A percentile compares a stretch with the other conserved stretches of the same genome.
phyloP scores from a whole-genome alignment of 2,329 filamentous ascomycete genomes.

The Ambrosiella cleistominuta region DNA sequence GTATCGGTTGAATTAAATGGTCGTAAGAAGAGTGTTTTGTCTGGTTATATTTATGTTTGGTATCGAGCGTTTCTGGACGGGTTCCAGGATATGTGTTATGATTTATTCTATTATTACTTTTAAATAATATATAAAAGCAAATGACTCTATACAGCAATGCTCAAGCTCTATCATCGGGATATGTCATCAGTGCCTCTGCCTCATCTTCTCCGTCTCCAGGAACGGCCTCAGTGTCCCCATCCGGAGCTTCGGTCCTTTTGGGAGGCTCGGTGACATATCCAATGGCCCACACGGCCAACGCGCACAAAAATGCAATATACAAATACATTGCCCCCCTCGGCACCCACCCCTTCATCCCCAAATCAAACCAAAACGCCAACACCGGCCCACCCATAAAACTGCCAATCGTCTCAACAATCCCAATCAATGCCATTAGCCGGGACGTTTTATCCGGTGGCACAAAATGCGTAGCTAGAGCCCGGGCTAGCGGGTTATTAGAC shows the following conservation, averaged over 20 bases:
- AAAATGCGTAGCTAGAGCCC: slow-evolving; percentile 25
- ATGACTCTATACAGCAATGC: neutral
- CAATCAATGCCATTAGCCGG: slow-evolving; percentile 24
- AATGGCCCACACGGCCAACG: slow-evolving; percentile 17
- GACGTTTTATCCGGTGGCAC: slow-evolving; percentile 23
- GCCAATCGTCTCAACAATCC: slow-evolving; percentile 24
- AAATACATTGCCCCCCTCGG: slow-evolving; percentile 26
- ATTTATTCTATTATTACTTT: neutral
- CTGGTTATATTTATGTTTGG: slow-evolving; percentile 7
- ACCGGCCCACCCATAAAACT: slow-evolving; percentile 25
- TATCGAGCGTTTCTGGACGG: neutral
- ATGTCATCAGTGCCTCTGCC: neutral
- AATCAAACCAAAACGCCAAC: slow-evolving; percentile 23
- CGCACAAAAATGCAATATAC: slow-evolving; percentile 21
- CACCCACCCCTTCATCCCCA: slow-evolving; percentile 20
- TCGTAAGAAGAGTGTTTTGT: neutral
- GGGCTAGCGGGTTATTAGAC: slow-evolving; percentile 22
- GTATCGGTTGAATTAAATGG: slow-evolving; percentile 11
- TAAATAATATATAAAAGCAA: neutral
- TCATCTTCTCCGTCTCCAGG: neutral
- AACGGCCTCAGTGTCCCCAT: neutral
- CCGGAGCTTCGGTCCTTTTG: neutral
- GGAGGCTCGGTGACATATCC: slow-evolving; percentile 21
- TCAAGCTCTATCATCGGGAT: neutral
- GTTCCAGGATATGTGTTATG: neutral